phyloP scores from a whole-genome alignment of 1,284 basidiomycete genomes.

The Ustilago shanxiensis region DNA sequence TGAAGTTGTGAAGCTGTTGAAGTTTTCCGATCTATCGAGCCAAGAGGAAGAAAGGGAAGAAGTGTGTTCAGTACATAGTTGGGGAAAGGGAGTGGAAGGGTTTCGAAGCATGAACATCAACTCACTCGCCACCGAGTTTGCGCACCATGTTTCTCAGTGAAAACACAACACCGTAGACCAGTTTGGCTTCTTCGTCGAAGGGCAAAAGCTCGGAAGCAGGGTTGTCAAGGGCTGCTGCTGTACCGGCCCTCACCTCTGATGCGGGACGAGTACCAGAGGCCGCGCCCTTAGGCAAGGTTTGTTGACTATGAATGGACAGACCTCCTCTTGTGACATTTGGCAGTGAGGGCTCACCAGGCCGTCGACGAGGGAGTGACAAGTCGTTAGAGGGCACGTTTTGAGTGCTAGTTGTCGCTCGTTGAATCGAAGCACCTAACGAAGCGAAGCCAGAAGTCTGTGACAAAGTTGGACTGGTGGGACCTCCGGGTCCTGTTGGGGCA shows the following conservation, averaged over 20 bases:
- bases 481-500: constrained; percentile 11
- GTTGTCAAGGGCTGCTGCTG: constrained; percentile 14
- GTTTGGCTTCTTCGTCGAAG: constrained; percentile 97
- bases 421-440: constrained; percentile 58
- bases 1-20: constrained; percentile 90
- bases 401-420: constrained; percentile 44
- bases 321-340: constrained; percentile 40
- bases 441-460: constrained; percentile 51
- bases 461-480: constrained; percentile 27
- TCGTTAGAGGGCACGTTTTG: constrained; percentile 12
- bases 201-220: constrained; percentile 70
- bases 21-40: constrained; percentile 77
- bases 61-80: neutral
- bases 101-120: neutral
- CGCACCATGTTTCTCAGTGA: constrained; percentile 94
- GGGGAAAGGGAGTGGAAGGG: neutral
- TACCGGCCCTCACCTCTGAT: constrained; percentile 7
- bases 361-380: constrained; percentile 17
- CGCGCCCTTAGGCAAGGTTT: neutral
- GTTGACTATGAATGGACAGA: constrained; percentile 1
- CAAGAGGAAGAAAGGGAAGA: neutral
- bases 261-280: constrained; percentile 3
- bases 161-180: constrained; percentile 94
- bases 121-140: constrained; percentile 76
- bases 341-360: constrained; percentile 41